Evolutionary conservation across 73 alveolate species (phyloP).

Genomic region (Urostyla sp.): DNA sequence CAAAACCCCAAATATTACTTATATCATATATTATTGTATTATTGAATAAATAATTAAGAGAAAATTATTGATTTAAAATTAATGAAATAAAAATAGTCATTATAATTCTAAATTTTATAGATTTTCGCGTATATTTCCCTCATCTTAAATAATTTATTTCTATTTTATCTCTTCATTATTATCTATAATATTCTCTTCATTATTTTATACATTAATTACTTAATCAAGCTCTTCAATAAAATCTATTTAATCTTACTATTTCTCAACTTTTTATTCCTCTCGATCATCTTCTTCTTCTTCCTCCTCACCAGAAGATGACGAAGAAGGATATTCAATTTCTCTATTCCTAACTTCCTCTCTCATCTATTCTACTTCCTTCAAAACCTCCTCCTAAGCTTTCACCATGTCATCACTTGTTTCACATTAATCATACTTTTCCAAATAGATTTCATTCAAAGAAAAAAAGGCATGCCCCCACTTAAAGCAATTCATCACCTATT

Average conservation of each 20-base stretch:
- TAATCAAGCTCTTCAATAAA: neutral
- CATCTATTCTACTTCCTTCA: constrained; percentile 66
- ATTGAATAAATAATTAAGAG: no score
- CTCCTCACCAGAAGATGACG: constrained; percentile 48
- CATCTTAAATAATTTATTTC: no score
- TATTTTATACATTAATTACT: no score
- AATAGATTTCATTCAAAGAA: constrained; percentile 86
- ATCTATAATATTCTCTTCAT: constrained; percentile 18
- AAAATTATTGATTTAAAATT: no score
- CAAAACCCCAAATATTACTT: no score
- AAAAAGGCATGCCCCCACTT: constrained; percentile 97
- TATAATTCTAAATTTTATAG: no score
- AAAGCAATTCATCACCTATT: constrained; percentile 86
- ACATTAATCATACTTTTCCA: constrained; percentile 77
- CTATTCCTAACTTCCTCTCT: constrained; percentile 78
- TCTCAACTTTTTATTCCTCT: constrained; percentile 31
- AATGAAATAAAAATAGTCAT: no score
- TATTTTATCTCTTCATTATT: constrained; percentile 27
- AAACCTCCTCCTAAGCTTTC: constrained; percentile 78
- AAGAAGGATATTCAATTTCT: constrained; percentile 69
- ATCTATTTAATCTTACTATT: neutral
- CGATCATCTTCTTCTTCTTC: constrained; percentile 55
- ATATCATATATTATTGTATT: no score
- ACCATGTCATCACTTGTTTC: constrained; percentile 74
- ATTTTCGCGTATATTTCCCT: no score